Evolutionary conservation across 257 asterid species (phyloP), one percentile per base, ranked within the genome.

Genomic region (Salvia miltiorrhiza): DNA sequence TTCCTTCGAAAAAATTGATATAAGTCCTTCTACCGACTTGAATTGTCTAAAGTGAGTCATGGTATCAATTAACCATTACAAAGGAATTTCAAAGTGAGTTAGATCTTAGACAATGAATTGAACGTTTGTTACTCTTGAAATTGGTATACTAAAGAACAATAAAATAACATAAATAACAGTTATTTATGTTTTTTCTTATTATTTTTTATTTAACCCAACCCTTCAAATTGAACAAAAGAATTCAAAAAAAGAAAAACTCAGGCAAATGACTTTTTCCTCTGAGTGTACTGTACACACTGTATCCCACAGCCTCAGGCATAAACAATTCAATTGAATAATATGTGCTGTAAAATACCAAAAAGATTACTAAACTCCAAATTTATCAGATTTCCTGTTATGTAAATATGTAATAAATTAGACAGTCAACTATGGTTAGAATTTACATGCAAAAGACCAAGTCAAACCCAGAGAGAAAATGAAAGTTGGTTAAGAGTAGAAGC

Each of bases 371-470:
- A 58, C 1, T 17, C n/a, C 26, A 58, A 17, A 32, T 0, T 16
- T 16, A 58, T 58, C 0, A 58, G n/a, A 19, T 20, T 11, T 60
- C 30, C 49, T 17, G 3, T 33, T 5, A 35, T 5, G 7, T 35
- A 35, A 60, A 39, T 35, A 35, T 33, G 13, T 21, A 40, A 11
- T 19, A n/a, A 61, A 39, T 39, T 20, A 55, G 67, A 19, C 30
- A 60, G 66, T 60, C 50, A 60, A 60, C 49, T 60, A 33, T 16
- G 26, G 64, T 5, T 20, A 47, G 45, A 65, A 47, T 28, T 45
- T 45, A 28, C 17, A 6, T 45, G 47, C 33, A 52, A 65, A 33
- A 9, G 70, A 47, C 30, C n/a, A 9, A 67, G 63, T 50, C 50
- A 50, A 67, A 49, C 12, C 33, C 9, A 19, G 26, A 44, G 32